phyloP scores from a whole-genome alignment of 306 rosid species.

The Lathyrus oleraceus region DNA sequence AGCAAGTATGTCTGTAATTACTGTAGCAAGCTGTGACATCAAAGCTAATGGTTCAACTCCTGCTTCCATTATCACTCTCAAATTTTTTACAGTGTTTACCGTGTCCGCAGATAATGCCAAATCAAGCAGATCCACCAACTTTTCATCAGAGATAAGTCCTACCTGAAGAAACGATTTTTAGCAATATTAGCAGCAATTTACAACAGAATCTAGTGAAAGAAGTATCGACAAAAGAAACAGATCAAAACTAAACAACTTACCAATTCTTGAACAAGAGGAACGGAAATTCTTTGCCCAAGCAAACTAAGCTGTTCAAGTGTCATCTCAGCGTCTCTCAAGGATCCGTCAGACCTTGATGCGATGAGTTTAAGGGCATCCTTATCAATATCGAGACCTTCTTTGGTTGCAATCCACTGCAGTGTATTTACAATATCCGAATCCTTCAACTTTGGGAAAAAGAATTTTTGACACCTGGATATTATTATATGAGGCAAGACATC shows the following conservation, averaged over 20 bases:
- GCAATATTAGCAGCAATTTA: slow-evolving; percentile 28
- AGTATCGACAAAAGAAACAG: slow-evolving; percentile 24
- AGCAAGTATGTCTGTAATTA: slow-evolving; percentile 95
- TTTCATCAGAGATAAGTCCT: slow-evolving; percentile 97
- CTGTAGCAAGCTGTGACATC: slow-evolving; percentile 98
- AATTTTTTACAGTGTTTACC: slow-evolving; percentile 87
- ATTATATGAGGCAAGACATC: slow-evolving; percentile 96
- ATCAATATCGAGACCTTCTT: slow-evolving; percentile 89
- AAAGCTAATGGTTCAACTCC: slow-evolving; percentile 95
- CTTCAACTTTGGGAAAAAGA: slow-evolving; percentile 92
- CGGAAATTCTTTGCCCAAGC: slow-evolving; percentile 92
- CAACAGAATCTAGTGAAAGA: slow-evolving; percentile 24
- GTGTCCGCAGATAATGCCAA: slow-evolving; percentile 97
- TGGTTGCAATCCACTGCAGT: slow-evolving; percentile 76
- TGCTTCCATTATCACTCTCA: slow-evolving; percentile 90
- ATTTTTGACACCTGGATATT: slow-evolving; percentile 97
- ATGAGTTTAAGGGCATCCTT: slow-evolving; percentile 94
- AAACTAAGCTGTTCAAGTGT: slow-evolving; percentile 96
- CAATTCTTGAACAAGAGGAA: slow-evolving; percentile 93
- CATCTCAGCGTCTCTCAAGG: slow-evolving; percentile 98
- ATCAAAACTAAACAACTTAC: slow-evolving; percentile 47
- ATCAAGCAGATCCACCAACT: slow-evolving; percentile 95
- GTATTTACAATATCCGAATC: slow-evolving; percentile 82
- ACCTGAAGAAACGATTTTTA: slow-evolving; percentile 56
- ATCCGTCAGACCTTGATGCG: slow-evolving; percentile 94